Percentiles rank a stretch among this genome's conserved stretches.
Evolutionary conservation across 129 eudicot species (phyloP).

Genomic region (Smallanthus sonchifolius): DNA sequence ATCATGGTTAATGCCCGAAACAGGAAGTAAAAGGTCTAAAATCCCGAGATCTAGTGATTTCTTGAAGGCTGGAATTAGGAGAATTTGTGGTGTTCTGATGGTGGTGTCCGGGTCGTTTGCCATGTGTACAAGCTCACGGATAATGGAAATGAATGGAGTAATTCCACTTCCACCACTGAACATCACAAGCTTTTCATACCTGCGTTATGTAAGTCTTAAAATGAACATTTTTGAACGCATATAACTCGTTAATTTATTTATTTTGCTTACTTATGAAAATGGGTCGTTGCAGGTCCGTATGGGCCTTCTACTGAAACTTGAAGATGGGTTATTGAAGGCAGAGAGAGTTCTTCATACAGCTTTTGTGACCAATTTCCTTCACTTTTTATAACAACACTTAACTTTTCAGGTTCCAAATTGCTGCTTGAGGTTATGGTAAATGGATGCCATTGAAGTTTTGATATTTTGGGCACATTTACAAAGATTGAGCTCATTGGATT

Average conservation of each 20-base stretch:
- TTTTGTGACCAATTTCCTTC: conserved; percentile 62
- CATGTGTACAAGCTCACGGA: conserved; percentile 50
- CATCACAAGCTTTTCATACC: conserved; percentile 65
- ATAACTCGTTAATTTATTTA: not conserved
- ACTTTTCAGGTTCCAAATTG: conserved; percentile 50
- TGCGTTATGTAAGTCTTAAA: conserved; percentile 5
- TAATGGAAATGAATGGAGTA: conserved; percentile 60
- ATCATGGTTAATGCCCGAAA: conserved; percentile 30
- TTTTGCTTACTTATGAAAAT: conserved; percentile 40
- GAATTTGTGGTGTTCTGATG: conserved; percentile 32
- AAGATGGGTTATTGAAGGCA: conserved; percentile 35
- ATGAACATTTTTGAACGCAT: not conserved
- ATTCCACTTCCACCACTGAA: conserved; percentile 74
- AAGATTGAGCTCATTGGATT: conserved; percentile 57
- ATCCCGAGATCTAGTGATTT: conserved; percentile 41
- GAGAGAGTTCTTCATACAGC: conserved; percentile 42
- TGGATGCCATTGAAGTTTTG: conserved; percentile 84
- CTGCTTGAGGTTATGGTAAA: conserved; percentile 55
- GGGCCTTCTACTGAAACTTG: conserved; percentile 69
- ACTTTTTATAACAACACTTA: conserved; percentile 58
- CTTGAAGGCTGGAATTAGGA: conserved; percentile 49
- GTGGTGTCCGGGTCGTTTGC: conserved; percentile 18
- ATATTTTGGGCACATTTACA: conserved; percentile 51
- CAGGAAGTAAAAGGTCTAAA: conserved; percentile 53
- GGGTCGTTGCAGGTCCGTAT: conserved; percentile 52